A percentile compares a stretch with the other conserved stretches of the same genome.
Conservation (phyloP, 371 early-diverging fungal genomes). For the Modicella reniformis region DNA sequence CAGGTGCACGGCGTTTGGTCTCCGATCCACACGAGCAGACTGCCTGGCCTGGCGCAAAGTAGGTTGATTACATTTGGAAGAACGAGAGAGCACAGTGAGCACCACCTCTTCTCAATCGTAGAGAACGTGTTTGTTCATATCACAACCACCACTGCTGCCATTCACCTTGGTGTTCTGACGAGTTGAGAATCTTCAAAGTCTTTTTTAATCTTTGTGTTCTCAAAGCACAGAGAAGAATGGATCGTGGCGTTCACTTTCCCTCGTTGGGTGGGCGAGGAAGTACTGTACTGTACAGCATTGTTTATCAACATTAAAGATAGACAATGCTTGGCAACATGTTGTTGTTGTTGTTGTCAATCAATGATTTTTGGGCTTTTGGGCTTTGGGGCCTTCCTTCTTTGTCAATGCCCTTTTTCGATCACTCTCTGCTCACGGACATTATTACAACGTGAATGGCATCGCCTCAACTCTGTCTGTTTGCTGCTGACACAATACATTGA, state of each 20-base stretch:
- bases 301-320: too few relatives aligned
- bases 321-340: background rate
- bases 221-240: background rate
- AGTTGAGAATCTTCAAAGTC: background rate
- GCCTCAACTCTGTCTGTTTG: too few relatives aligned
- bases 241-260: too few relatives aligned
- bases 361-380: constrained; percentile 11
- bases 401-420: background rate
- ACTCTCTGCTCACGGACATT: constrained; percentile 1
- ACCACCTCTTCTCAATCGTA: constrained; percentile 10
- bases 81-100: constrained; percentile 1
- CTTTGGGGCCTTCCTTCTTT: constrained; percentile 20
- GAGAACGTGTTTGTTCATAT: constrained; percentile 21
- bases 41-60: background rate
- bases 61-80: constrained; percentile 16
- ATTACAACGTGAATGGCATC: too few relatives aligned
- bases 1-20: constrained; percentile 11
- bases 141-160: background rate
- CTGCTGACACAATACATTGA: constrained; percentile 4
- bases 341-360: background rate
- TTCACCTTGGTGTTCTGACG: constrained; percentile 5
- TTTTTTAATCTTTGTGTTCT: background rate
- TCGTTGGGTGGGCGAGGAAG: too few relatives aligned
- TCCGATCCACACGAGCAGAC: constrained; percentile 1
- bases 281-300: too few relatives aligned